A percentile compares a stretch with the other conserved stretches of the same genome.
phyloP scores from a whole-genome alignment of 805 yeast genomes.

The Saccharomycopsis schoenii region DNA sequence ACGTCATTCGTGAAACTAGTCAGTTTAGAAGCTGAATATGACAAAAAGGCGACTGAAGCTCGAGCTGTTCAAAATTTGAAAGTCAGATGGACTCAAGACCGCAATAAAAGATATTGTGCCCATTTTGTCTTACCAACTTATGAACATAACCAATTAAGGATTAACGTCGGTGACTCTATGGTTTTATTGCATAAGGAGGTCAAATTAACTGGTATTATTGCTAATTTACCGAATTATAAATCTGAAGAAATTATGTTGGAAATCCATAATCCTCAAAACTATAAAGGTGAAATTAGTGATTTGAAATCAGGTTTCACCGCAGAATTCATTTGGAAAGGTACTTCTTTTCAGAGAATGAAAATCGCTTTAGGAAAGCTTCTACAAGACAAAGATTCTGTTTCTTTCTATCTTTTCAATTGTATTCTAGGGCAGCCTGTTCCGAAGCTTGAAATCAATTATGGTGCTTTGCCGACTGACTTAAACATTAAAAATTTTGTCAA shows the following conservation, averaged over 20 bases:
- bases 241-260: conserved; percentile 68
- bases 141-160: conserved; percentile 55
- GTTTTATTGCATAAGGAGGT: conserved; percentile 69
- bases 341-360: conserved; percentile 78
- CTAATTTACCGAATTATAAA: conserved; percentile 56
- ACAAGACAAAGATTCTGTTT: conserved; percentile 52
- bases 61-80: conserved; percentile 65
- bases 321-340: conserved; percentile 84
- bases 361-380: conserved; percentile 67
- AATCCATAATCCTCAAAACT: conserved; percentile 33
- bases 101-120: conserved; percentile 56
- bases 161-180: conserved; percentile 82
- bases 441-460: conserved; percentile 31
- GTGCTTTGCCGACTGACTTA: conserved; percentile 49
- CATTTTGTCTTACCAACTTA: conserved; percentile 58
- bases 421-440: conserved; percentile 65
- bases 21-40: conserved; percentile 73
- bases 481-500: conserved; percentile 59
- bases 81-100: conserved; percentile 64
- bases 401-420: conserved; percentile 66
- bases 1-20: conserved; percentile 77
- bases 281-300: conserved; percentile 47
- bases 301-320: conserved; percentile 62
- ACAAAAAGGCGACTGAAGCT: conserved; percentile 62
- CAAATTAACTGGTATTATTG: conserved; percentile 47